These are phyloP conservation scores for Cyathus striatus DNA, from an alignment of 768 basidiomycete species.

Conservation along the genomic window DNA sequence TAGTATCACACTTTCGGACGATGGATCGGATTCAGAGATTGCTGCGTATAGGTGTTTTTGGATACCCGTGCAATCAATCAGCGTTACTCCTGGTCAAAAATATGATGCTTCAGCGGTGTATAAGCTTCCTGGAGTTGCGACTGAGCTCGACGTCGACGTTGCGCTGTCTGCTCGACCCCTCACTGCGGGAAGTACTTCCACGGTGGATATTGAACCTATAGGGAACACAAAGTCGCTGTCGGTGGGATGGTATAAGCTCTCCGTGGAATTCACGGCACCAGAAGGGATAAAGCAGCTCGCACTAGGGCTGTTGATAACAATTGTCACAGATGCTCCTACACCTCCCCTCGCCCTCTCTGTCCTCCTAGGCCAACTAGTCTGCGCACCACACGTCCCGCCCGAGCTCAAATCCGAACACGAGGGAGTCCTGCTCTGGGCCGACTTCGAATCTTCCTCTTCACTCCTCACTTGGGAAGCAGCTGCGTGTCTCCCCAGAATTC, in stretches of 20 bases:
- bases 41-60: slow-evolving; percentile 45
- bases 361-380: slow-evolving; percentile 58
- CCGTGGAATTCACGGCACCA: slow-evolving; percentile 20
- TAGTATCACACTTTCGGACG: slow-evolving; percentile 34
- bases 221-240: no score
- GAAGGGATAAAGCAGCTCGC: no score
- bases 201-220: no score
- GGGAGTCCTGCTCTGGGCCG: slow-evolving; percentile 49
- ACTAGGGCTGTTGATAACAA: slow-evolving; percentile 44
- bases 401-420: slow-evolving; percentile 14
- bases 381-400: slow-evolving; percentile 34
- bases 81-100: slow-evolving; percentile 31
- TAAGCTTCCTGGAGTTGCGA: slow-evolving; percentile 30
- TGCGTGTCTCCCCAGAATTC: slow-evolving; percentile 31
- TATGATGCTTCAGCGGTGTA: slow-evolving; percentile 55
- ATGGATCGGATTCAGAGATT: slow-evolving; percentile 30
- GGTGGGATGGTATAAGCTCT: no score
- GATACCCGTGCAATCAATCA: slow-evolving; percentile 63
- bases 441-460: slow-evolving; percentile 24
- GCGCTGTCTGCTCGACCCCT: slow-evolving; percentile 21
- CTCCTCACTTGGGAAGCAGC: slow-evolving; percentile 58
- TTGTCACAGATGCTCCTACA: slow-evolving; percentile 33
- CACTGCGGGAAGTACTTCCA: not conserved
- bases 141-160: slow-evolving; percentile 31
- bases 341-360: slow-evolving; percentile 24